phyloP scores from a whole-genome alignment of 805 yeast genomes.

The Candida gorgasii region DNA sequence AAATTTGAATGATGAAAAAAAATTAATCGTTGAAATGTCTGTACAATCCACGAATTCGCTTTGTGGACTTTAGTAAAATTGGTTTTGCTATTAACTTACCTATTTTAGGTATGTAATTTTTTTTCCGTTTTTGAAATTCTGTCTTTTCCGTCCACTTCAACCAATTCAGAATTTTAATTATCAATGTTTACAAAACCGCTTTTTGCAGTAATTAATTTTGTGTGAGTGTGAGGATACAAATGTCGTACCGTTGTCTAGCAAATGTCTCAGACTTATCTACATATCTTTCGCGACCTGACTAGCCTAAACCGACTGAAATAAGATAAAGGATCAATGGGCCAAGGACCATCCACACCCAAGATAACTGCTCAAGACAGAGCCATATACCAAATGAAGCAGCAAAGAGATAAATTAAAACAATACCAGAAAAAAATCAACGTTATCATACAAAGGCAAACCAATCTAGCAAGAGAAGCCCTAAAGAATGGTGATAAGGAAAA shows the following conservation, averaged over 20 bases:
- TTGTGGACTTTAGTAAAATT: background rate
- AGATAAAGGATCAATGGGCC: conserved; percentile 34
- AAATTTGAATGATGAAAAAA: conserved; percentile 4
- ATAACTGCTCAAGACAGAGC: conserved; percentile 87
- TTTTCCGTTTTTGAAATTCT: conserved; percentile 6
- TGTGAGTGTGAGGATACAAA: too few relatives aligned
- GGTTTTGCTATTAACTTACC: conserved; percentile 10
- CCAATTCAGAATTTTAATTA: conserved; percentile 5
- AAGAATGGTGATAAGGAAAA: conserved; percentile 53
- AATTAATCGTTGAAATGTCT: conserved; percentile 4
- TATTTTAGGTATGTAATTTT: conserved; percentile 7
- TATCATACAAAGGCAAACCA: conserved; percentile 61
- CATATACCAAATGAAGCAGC: conserved; percentile 80
- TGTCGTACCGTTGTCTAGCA: too few relatives aligned
- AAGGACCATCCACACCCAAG: conserved; percentile 48
- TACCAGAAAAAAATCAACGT: conserved; percentile 61
- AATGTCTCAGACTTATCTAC: too few relatives aligned
- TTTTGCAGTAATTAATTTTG: conserved; percentile 7
- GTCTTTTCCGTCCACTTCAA: background rate
- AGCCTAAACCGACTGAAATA: background rate
- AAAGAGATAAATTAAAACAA: conserved; percentile 79
- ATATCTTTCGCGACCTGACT: too few relatives aligned
- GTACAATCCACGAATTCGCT: conserved; percentile 5
- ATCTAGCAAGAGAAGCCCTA: conserved; percentile 58
- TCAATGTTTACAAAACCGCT: conserved; percentile 11